phyloP scores from a whole-genome alignment of 202 grass and related monocot genomes.

The Musa balbisiana region DNA sequence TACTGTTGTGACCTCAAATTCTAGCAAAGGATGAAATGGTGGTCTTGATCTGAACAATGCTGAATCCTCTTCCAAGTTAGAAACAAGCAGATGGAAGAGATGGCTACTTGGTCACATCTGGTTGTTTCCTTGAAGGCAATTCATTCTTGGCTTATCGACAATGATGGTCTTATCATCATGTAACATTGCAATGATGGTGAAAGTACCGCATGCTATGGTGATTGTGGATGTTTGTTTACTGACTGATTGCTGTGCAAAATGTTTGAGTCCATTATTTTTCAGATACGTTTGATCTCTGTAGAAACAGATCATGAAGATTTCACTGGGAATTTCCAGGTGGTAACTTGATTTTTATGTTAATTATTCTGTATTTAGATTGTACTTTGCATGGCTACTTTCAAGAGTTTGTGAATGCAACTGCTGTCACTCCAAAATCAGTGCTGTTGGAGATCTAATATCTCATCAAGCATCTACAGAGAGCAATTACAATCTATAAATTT shows the following conservation, averaged over 20 bases:
- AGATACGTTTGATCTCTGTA: too few species aligned
- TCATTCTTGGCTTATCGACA: slow-evolving; percentile 38
- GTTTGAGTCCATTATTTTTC: not conserved
- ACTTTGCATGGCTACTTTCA: too few species aligned
- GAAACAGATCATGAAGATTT: not conserved
- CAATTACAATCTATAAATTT: not conserved
- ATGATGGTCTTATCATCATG: not conserved
- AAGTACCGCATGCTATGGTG: not conserved
- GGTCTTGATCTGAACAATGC: not conserved
- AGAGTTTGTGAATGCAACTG: not conserved
- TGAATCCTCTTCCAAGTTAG: not conserved
- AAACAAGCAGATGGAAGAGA: slow-evolving; percentile 16
- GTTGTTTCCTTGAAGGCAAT: slow-evolving; percentile 26
- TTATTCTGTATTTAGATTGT: too few species aligned
- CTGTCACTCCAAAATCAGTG: not conserved
- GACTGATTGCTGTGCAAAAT: not conserved
- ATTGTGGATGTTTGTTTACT: not conserved
- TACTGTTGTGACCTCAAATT: not conserved
- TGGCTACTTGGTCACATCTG: slow-evolving; percentile 4
- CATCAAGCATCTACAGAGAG: too few species aligned
- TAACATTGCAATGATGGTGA: not conserved
- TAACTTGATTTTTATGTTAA: not conserved
- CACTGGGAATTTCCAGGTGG: not conserved
- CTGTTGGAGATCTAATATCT: too few species aligned
- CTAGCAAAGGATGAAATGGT: not conserved